phyloP scores from a whole-genome alignment of 306 rosid species.

The Rosa persica region DNA sequence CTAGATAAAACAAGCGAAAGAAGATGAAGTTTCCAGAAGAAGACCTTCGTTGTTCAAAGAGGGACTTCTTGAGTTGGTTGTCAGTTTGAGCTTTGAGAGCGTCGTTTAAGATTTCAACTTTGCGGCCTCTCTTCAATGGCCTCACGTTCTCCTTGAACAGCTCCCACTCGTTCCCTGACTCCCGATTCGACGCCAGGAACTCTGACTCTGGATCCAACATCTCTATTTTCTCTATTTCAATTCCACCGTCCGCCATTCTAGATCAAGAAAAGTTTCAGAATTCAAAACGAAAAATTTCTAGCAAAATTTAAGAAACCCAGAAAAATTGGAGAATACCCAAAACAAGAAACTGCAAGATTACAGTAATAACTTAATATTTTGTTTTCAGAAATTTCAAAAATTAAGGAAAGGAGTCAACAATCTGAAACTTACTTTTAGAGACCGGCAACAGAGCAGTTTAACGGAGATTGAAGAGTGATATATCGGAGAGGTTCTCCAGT shows the following conservation, averaged over 20 bases:
- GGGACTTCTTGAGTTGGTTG: constrained; percentile 59
- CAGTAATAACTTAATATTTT: background rate
- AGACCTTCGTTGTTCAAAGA: constrained; percentile 58
- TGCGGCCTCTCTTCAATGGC: constrained; percentile 94
- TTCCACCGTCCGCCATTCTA: constrained; percentile 17
- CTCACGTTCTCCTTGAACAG: constrained; percentile 85
- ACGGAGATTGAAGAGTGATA: background rate
- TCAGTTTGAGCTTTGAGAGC: constrained; percentile 62
- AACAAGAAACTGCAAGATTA: background rate
- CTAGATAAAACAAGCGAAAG: background rate
- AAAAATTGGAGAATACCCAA: background rate
- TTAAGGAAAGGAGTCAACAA: background rate
- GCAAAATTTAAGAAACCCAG: background rate
- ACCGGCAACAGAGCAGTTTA: background rate
- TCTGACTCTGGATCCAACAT: constrained; percentile 72
- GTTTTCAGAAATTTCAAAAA: background rate
- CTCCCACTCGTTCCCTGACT: constrained; percentile 86
- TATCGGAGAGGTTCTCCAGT: background rate
- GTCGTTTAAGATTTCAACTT: constrained; percentile 56
- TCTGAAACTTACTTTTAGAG: constrained; percentile 5
- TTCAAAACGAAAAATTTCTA: background rate
- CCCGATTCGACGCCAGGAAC: constrained; percentile 60
- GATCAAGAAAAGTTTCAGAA: constrained; percentile 9
- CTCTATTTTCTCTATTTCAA: constrained; percentile 10
- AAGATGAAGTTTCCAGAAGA: background rate